phyloP scores from a whole-genome alignment of 78 protist genomes.

The Paratrimastix pyriformis region DNA sequence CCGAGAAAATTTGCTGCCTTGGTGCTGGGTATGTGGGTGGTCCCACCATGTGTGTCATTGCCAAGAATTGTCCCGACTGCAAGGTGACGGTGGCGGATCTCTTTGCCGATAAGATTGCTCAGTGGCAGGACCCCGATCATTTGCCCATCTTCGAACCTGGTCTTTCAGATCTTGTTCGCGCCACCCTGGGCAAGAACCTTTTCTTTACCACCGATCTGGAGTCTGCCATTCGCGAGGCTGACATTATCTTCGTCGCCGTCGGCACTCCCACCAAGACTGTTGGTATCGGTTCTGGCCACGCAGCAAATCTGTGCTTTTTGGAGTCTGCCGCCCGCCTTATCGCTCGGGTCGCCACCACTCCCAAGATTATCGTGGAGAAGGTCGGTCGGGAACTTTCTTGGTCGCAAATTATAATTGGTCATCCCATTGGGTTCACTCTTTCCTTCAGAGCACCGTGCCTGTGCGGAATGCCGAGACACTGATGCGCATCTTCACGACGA shows the following conservation, averaged over 20 bases:
- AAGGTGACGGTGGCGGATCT: conserved; percentile 37
- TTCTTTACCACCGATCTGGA: conserved; percentile 67
- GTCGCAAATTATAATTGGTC: no score
- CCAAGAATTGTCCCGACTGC: conserved; percentile 52
- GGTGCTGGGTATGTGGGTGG: conserved; percentile 88
- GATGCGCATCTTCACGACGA: conserved; percentile 12
- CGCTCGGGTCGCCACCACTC: conserved; percentile 17
- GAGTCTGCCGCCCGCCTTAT: conserved; percentile 50
- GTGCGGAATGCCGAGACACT: conserved; percentile 48
- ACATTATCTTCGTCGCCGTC: conserved; percentile 78
- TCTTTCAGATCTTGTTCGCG: conserved; percentile 69
- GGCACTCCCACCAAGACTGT: conserved; percentile 77
- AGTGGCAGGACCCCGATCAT: conserved; percentile 63
- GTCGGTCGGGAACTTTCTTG: no score
- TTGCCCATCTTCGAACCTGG: conserved; percentile 92
- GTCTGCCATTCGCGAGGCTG: conserved; percentile 44
- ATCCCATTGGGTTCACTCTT: no score
- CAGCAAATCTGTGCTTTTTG: conserved; percentile 61
- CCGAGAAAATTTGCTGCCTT: conserved; percentile 16
- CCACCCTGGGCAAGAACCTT: conserved; percentile 46
- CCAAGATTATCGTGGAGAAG: conserved; percentile 78
- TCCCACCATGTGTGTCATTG: conserved; percentile 71
- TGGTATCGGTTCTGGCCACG: conserved; percentile 63
- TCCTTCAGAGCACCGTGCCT: conserved; percentile 44
- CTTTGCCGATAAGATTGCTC: neutral